phyloP scores from a whole-genome alignment of 1,284 basidiomycete genomes.

The Cutaneotrichosporon cavernicola region DNA sequence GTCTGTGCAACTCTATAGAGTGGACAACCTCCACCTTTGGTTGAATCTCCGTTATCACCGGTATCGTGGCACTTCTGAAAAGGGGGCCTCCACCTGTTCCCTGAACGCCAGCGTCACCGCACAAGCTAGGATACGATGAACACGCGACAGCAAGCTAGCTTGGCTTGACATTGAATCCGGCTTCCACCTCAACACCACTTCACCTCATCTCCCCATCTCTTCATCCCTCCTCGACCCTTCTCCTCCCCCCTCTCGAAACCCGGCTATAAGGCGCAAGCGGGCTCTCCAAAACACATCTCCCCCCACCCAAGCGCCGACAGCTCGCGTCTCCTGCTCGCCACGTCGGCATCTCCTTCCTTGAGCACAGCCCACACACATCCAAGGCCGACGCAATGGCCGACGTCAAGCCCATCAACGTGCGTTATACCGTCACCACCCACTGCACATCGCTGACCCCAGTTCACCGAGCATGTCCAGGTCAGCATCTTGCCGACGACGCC shows the following conservation, averaged over 20 bases:
- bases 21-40: slow-evolving; percentile 2
- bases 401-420: slow-evolving; percentile 48
- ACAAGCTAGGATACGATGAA: background rate
- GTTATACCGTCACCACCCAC: slow-evolving; percentile 17
- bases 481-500: background rate
- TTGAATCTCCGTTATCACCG: background rate
- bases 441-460: slow-evolving; percentile 35
- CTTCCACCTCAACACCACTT: slow-evolving; percentile 8
- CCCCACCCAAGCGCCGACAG: background rate
- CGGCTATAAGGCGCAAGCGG: slow-evolving; percentile 1
- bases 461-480: slow-evolving; percentile 57
- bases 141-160: background rate
- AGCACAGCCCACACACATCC: slow-evolving; percentile 1
- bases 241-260: background rate
- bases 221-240: background rate
- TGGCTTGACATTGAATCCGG: background rate
- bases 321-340: slow-evolving; percentile 10
- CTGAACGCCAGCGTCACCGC: slow-evolving; percentile 8
- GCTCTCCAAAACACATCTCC: background rate
- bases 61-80: background rate
- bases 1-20: background rate
- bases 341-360: slow-evolving; percentile 4
- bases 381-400: slow-evolving; percentile 41
- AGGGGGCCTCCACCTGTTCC: background rate
- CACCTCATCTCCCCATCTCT: background rate